Evolutionary conservation across 2,329 filamentous ascomycete species (phyloP).

Genomic region (Madurella mycetomatis): DNA sequence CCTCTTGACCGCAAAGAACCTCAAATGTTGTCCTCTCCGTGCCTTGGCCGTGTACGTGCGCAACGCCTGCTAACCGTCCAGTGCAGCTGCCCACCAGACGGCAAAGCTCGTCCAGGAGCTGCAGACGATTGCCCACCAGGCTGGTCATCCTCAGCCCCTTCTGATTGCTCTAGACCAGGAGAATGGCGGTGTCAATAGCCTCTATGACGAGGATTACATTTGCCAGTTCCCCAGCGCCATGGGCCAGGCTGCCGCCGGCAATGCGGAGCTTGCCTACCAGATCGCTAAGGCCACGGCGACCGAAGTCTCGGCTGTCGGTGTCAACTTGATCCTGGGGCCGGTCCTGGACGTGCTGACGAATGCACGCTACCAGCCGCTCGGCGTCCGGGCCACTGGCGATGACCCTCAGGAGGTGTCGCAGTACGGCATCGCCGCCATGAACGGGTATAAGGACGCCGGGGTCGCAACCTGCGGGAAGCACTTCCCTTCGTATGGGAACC

Average conservation of each 20-base stretch:
- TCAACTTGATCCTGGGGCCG: slow-evolving; percentile 93
- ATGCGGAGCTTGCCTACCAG: slow-evolving; percentile 77
- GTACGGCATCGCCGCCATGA: slow-evolving; percentile 85
- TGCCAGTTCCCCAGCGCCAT: slow-evolving; percentile 96
- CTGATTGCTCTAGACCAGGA: slow-evolving; percentile 93
- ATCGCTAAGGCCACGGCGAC: slow-evolving; percentile 90
- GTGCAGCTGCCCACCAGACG: slow-evolving; percentile 80
- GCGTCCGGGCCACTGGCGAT: slow-evolving; percentile 84
- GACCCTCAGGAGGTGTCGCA: slow-evolving; percentile 93
- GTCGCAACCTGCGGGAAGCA: slow-evolving; percentile 90
- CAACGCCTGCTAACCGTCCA: slow-evolving; percentile 14
- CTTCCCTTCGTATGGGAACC: slow-evolving; percentile 91
- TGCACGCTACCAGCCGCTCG: slow-evolving; percentile 82
- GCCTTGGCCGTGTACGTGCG: neutral
- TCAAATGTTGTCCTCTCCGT: slow-evolving; percentile 60
- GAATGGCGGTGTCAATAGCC: slow-evolving; percentile 94
- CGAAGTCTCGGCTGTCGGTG: slow-evolving; percentile 85
- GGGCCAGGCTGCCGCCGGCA: slow-evolving; percentile 91
- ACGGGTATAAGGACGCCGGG: slow-evolving; percentile 87
- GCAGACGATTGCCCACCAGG: slow-evolving; percentile 84
- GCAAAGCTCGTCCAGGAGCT: slow-evolving; percentile 84
- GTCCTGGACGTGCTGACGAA: slow-evolving; percentile 93
- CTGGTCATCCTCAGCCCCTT: slow-evolving; percentile 83
- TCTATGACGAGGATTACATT: slow-evolving; percentile 93
- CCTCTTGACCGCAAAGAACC: slow-evolving; percentile 75